A percentile compares a stretch with the other conserved stretches of the same genome.
These are phyloP conservation scores for Gremmenia infestans DNA, from an alignment of 2,329 filamentous ascomycete species.

Conservation along the genomic window DNA sequence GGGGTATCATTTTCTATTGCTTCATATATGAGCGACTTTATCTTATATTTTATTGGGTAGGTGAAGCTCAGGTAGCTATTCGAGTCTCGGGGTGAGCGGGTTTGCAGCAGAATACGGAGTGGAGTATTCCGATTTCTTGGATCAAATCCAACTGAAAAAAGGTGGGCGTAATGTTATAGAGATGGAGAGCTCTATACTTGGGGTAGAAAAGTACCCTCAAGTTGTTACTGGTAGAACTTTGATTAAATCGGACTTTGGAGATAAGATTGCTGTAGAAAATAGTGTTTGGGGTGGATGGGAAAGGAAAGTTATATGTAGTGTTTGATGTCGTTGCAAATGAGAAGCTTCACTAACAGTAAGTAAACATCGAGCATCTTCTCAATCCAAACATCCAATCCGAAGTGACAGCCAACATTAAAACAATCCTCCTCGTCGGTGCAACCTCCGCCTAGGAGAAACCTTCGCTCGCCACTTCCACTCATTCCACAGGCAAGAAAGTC, in stretches of 20 bases:
- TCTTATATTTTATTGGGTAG: too few species aligned
- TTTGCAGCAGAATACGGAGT: too few species aligned
- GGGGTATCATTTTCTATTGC: too few species aligned
- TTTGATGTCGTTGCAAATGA: not conserved
- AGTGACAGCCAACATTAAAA: conserved; percentile 23
- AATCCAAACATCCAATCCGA: conserved; percentile 1
- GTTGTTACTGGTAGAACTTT: not conserved
- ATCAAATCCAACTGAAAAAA: too few species aligned
- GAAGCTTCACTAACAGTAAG: not conserved
- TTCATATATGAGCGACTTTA: not conserved
- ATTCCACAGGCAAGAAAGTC: conserved; percentile 16
- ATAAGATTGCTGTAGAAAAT: not conserved
- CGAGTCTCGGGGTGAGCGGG: too few species aligned
- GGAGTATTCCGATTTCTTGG: too few species aligned
- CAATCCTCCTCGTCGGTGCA: conserved; percentile 31
- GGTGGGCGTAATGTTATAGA: too few species aligned
- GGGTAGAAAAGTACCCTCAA: too few species aligned
- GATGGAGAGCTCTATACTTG: too few species aligned
- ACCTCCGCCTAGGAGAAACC: conserved; percentile 19
- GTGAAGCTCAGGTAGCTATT: too few species aligned
- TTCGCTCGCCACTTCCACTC: conserved; percentile 14
- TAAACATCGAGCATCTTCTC: not conserved
- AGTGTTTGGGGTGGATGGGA: not conserved
- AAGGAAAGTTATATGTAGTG: not conserved
- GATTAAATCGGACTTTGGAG: not conserved